Evolutionary conservation across 306 rosid genomes (phyloP).

Genomic region (Sicyos edulis): DNA sequence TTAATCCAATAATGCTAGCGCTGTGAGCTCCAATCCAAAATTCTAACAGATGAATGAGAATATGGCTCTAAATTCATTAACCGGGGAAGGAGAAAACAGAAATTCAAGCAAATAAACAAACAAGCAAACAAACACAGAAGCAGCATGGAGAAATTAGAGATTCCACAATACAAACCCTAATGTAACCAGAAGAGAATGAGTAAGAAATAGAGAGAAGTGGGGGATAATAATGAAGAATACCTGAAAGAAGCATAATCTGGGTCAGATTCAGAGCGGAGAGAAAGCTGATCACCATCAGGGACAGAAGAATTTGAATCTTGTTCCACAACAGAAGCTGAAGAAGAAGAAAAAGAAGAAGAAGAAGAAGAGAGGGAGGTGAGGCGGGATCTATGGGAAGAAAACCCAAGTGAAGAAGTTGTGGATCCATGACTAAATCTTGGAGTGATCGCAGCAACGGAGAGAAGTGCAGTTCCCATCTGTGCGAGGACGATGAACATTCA

Average conservation of each 20-base stretch:
- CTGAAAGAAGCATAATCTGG: constrained; percentile 27
- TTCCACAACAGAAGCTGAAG: constrained; percentile 42
- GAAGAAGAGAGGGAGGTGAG: constrained; percentile 25
- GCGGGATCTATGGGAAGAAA: constrained; percentile 24
- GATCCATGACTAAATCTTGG: constrained; percentile 20
- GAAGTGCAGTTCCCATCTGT: constrained; percentile 44
- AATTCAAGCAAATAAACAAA: not conserved
- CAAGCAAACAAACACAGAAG: not conserved
- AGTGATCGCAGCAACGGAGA: constrained; percentile 32
- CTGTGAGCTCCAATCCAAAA: not conserved
- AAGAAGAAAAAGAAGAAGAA: constrained; percentile 35
- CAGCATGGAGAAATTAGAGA: not conserved
- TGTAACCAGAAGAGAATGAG: not conserved
- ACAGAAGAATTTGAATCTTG: constrained; percentile 39
- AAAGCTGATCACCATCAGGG: constrained; percentile 32
- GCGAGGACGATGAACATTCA: too few relatives aligned
- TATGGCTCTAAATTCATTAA: not conserved
- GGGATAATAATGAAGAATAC: constrained; percentile 23
- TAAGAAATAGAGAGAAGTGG: not conserved
- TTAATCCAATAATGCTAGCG: not conserved
- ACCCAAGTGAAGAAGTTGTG: constrained; percentile 21
- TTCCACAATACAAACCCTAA: not conserved
- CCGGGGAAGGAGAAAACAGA: not conserved
- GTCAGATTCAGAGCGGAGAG: constrained; percentile 28
- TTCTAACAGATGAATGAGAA: not conserved